Evolutionary conservation across 2,329 filamentous ascomycete species (phyloP).

Genomic region (Pseudogymnoascus sp.): DNA sequence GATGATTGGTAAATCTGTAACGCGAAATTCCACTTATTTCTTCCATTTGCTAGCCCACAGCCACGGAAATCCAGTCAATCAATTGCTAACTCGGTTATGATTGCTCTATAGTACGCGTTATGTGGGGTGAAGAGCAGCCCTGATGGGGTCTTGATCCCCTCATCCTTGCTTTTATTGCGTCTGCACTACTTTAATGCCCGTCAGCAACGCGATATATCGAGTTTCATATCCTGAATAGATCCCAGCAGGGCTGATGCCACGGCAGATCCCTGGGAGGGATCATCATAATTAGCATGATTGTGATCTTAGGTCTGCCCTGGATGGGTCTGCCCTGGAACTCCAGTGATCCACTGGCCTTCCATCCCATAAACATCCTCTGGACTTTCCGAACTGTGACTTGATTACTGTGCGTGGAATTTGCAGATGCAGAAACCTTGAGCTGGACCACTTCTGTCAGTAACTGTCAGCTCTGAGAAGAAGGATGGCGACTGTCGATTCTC

Average conservation of each 20-base stretch:
- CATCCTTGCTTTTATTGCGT: constrained; percentile 6
- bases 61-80: neutral
- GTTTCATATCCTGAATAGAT: neutral
- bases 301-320: constrained; percentile 5
- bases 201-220: constrained; percentile 5
- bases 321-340: constrained; percentile 5
- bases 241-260: constrained; percentile 3
- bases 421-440: neutral
- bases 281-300: constrained; percentile 3
- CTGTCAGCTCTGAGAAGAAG: neutral
- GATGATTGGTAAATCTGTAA: constrained; percentile 6
- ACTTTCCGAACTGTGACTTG: neutral
- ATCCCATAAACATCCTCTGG: constrained; percentile 3
- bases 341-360: neutral
- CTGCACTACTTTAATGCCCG: neutral
- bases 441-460: neutral
- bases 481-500: neutral
- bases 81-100: constrained; percentile 5
- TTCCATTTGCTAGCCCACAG: neutral
- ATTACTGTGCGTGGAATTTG: neutral
- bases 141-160: neutral
- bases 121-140: neutral
- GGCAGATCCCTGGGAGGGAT: neutral
- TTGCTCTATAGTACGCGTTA: neutral
- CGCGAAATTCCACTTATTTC: neutral